A percentile compares a stretch with the other conserved stretches of the same genome.
Conservation (phyloP, 345 rosid genomes). For the Syzygium jambos region DNA sequence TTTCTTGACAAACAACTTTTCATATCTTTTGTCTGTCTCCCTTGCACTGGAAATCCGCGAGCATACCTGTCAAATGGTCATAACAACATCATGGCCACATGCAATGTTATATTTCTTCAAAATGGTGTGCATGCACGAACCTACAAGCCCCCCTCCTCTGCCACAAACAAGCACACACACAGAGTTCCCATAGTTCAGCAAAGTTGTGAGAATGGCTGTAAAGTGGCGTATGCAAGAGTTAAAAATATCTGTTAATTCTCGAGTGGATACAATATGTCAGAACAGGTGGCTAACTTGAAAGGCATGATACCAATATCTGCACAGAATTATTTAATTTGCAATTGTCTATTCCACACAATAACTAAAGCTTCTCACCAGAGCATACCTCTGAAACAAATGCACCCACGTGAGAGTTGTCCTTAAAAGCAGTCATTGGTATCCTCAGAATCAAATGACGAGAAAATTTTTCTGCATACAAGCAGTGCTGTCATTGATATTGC, state of each 20-base stretch:
- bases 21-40: slow-evolving; percentile 42
- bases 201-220: neutral
- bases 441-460: slow-evolving; percentile 77
- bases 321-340: neutral
- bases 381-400: slow-evolving; percentile 94
- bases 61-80: slow-evolving; percentile 51
- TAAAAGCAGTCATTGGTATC: slow-evolving; percentile 77
- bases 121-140: neutral
- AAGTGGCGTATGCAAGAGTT: neutral
- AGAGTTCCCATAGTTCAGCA: neutral
- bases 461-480: slow-evolving; percentile 65
- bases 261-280: neutral
- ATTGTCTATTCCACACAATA: neutral
- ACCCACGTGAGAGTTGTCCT: slow-evolving; percentile 89
- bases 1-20: slow-evolving; percentile 52
- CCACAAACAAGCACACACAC: neutral
- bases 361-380: neutral
- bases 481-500: neutral
- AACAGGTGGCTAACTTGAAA: neutral
- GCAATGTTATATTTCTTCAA: neutral
- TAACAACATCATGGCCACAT: neutral
- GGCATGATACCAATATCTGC: neutral
- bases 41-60: slow-evolving; percentile 44
- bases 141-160: neutral
- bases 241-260: neutral